These are phyloP conservation scores for Nicotiana rustica DNA, from an alignment of 305 asterid species.

Conservation along the genomic window DNA sequence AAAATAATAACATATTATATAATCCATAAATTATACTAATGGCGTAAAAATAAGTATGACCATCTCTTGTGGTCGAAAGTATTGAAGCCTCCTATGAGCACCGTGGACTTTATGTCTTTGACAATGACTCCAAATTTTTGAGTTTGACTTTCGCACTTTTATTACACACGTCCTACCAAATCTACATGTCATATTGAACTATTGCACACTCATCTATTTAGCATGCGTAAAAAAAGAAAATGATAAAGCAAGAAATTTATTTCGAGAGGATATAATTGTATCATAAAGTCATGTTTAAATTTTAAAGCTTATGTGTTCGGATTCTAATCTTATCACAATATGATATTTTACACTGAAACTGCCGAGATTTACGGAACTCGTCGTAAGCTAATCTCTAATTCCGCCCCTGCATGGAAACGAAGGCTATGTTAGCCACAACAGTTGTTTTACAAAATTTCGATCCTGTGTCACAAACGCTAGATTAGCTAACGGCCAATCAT, in stretches of 20 bases:
- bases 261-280: too few relatives aligned
- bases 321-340: too few relatives aligned
- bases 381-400: too few relatives aligned
- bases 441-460: not conserved
- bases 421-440: not conserved
- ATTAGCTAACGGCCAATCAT: not conserved
- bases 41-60: not conserved
- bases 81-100: conserved; percentile 43
- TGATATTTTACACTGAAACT: not conserved
- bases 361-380: too few relatives aligned
- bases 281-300: too few relatives aligned
- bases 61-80: conserved; percentile 46
- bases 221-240: not conserved
- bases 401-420: too few relatives aligned
- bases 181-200: not conserved
- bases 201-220: not conserved
- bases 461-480: not conserved
- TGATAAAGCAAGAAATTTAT: not conserved
- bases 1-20: not conserved
- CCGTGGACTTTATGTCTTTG: conserved; percentile 31
- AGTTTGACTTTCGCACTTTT: conserved; percentile 26
- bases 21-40: not conserved
- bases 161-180: conserved; percentile 23
- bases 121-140: conserved; percentile 33
- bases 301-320: too few relatives aligned